Base-by-base conservation (phyloP, 306 rosid species). In the Hippophae tibetana region DNA sequence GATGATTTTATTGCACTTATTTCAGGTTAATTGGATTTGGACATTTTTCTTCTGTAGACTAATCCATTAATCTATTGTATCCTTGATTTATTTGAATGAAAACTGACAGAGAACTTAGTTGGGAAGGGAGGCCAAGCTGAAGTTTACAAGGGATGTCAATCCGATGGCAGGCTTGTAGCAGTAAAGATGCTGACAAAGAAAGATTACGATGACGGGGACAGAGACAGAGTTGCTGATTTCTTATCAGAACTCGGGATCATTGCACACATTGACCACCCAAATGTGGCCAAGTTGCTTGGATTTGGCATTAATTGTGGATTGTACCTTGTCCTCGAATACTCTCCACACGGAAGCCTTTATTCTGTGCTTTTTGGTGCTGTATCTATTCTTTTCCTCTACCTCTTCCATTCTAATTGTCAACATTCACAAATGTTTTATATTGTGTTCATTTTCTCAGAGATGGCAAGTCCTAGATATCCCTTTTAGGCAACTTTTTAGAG, bases 61-160 rank as follows among this genome's bases (percentile, higher is more conserved):
- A 7, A 11, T 14, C 25, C 41, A 14, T 26, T 10, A 13, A 46
- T 46, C 13, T 46, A 8, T 46, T 46, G 50, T 9, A 13, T 46
- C 10, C 0, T 46, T 46, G 10, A 10, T 46, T 48, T 0, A 25
- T 60, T 50, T 43, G 51, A 8, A 42, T 25, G 14, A 47, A 66
- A 44, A 41, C 42, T 12, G 56, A 23, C 55, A 93, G 99, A 82
- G 49, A 93, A 86, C 78, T n/a, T 85, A 76, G 58, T 93, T 40
- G 99, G 99, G 13, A 72, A 77, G 79, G 99, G 99, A 54, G 99
- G 99, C 25, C 93, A 93, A 63, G 99, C 99, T 13, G 97, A 86
- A 74, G 99, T 93, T 43, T 93, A 82, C 79, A 86, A 60, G 69
- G 99, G 99, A 10, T n/a, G 41, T 46, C 66, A 88, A 68, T 23